A percentile compares a stretch with the other conserved stretches of the same genome.
phyloP scores from a whole-genome alignment of 2,329 filamentous ascomycete species.

The Periconia sp. region DNA sequence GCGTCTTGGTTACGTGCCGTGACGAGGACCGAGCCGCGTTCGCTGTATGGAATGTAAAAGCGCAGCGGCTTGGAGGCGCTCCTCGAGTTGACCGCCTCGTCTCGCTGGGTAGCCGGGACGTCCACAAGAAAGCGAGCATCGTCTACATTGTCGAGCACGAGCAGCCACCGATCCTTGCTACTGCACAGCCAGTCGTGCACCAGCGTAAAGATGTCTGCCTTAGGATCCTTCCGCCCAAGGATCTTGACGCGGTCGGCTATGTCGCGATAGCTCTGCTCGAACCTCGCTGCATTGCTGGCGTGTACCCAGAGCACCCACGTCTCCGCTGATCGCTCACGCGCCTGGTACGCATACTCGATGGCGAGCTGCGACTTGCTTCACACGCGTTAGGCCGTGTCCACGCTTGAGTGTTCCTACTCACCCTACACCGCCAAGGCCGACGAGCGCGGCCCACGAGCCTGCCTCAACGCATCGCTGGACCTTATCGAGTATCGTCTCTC shows the following conservation, averaged over 20 bases:
- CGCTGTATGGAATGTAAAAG: conserved; percentile 12
- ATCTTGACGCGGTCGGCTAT: conserved; percentile 17
- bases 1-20: conserved; percentile 2
- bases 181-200: conserved; percentile 15
- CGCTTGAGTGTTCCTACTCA: conserved; percentile 9
- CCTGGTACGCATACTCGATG: conserved; percentile 14
- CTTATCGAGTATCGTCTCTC: conserved; percentile 11
- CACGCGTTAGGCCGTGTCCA: neutral
- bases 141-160: conserved; percentile 18
- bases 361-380: conserved; percentile 14
- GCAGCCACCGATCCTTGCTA: conserved; percentile 13
- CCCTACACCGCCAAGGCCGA: no score
- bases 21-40: conserved; percentile 16
- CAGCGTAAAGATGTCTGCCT: conserved; percentile 15
- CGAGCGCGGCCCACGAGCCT: conserved; percentile 18
- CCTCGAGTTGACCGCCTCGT: neutral
- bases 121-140: conserved; percentile 7
- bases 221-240: conserved; percentile 6
- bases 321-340: conserved; percentile 7
- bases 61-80: conserved; percentile 2
- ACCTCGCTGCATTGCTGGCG: conserved; percentile 17
- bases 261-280: conserved; percentile 15
- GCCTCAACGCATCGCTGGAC: conserved; percentile 10
- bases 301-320: conserved; percentile 17
- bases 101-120: no score